Percentiles rank a stretch among this genome's conserved stretches.
These are phyloP conservation scores for Sphaerulina vaccinii DNA, from an alignment of 2,329 filamentous ascomycete genomes.

Conservation along the genomic window DNA sequence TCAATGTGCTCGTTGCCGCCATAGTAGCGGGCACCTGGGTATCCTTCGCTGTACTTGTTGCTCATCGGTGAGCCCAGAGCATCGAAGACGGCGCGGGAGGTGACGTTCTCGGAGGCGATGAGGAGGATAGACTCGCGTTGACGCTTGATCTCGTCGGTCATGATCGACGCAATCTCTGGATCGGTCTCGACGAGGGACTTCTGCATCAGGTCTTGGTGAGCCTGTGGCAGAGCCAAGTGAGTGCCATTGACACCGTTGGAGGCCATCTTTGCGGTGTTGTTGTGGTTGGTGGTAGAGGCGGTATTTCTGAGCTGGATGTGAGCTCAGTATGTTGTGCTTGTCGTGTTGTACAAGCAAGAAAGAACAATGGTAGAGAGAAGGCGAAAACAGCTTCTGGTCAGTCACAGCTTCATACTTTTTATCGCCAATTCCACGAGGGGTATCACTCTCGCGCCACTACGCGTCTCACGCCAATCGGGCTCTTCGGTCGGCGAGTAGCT, in stretches of 20 bases:
- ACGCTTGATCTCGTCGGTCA: slow-evolving; percentile 94
- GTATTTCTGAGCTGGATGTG: not conserved
- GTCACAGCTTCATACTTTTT: too few relatives aligned
- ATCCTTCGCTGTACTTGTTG: slow-evolving; percentile 99
- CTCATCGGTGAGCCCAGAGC: slow-evolving; percentile 89
- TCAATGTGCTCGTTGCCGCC: slow-evolving; percentile 99
- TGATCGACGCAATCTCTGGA: slow-evolving; percentile 92
- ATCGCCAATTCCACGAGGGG: too few relatives aligned
- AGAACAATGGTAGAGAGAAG: not conserved
- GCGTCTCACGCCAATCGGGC: not conserved
- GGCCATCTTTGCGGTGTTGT: slow-evolving; percentile 27
- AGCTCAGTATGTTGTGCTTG: too few relatives aligned
- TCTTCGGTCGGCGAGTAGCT: not conserved
- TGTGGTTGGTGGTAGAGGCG: not conserved
- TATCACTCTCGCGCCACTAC: too few relatives aligned
- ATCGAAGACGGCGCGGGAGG: slow-evolving; percentile 95
- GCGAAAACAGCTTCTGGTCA: not conserved
- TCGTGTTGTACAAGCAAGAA: too few relatives aligned
- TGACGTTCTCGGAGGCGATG: slow-evolving; percentile 99
- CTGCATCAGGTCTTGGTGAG: slow-evolving; percentile 82
- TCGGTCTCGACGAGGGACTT: slow-evolving; percentile 88
- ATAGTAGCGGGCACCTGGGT: slow-evolving; percentile 97
- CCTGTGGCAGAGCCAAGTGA: slow-evolving; percentile 59
- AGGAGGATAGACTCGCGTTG: slow-evolving; percentile 98
- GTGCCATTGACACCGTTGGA: slow-evolving; percentile 27